Conservation (phyloP, 768 basidiomycete genomes). For the Phylloporus arenicola region DNA sequence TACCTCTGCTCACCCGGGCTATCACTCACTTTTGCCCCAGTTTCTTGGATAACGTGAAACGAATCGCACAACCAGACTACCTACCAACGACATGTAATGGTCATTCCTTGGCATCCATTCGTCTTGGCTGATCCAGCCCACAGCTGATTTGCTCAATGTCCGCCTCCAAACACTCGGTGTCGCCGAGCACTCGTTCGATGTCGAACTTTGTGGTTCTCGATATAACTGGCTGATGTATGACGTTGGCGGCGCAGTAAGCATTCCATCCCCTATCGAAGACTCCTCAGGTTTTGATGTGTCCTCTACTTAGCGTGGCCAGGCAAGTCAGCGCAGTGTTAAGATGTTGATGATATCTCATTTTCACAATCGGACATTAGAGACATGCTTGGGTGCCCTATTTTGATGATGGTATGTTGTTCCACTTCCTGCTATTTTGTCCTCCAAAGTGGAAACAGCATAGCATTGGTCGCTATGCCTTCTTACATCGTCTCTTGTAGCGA, state of each 20-base stretch:
- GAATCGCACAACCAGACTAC: slow-evolving; percentile 66
- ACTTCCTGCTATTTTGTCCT: not conserved
- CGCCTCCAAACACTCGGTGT: slow-evolving; percentile 78
- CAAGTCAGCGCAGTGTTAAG: slow-evolving; percentile 25
- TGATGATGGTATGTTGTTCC: slow-evolving; percentile 59
- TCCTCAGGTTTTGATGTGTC: slow-evolving; percentile 2
- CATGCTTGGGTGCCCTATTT: slow-evolving; percentile 83
- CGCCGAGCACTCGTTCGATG: slow-evolving; percentile 68
- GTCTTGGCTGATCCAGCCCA: not conserved
- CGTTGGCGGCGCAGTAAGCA: slow-evolving; percentile 74
- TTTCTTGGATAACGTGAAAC: slow-evolving; percentile 60
- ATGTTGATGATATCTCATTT: slow-evolving; percentile 13
- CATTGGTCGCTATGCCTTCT: slow-evolving; percentile 11
- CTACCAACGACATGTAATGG: slow-evolving; percentile 60
- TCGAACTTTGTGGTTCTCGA: slow-evolving; percentile 53
- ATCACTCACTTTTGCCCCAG: slow-evolving; percentile 32
- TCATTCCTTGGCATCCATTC: not conserved
- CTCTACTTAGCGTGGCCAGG: slow-evolving; percentile 52
- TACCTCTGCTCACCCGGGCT: not conserved
- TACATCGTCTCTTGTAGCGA: slow-evolving; percentile 40
- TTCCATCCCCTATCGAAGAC: not conserved
- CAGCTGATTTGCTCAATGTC: slow-evolving; percentile 75
- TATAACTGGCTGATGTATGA: slow-evolving; percentile 81
- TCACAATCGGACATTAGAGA: slow-evolving; percentile 39
- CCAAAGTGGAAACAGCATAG: slow-evolving; percentile 14